Percentiles rank a stretch among this genome's conserved stretches.
These are phyloP conservation scores for Talaromyces ruber DNA, from an alignment of 495 filamentous ascomycete genomes.

Conservation along the genomic window DNA sequence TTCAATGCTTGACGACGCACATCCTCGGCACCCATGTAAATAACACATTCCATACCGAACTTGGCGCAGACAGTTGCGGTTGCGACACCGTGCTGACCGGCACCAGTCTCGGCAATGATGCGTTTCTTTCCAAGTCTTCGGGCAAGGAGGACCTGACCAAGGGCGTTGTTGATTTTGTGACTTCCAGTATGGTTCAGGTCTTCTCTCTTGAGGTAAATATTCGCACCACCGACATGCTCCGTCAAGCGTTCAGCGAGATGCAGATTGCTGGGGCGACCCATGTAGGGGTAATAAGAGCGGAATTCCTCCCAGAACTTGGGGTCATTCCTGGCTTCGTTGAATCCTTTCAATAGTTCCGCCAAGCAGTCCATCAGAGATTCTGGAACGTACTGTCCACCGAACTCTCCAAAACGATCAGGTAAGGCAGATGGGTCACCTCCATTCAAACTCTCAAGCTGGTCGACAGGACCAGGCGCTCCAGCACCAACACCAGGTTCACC, in stretches of 20 bases:
- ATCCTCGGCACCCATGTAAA: slow-evolving; percentile 96
- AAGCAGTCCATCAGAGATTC: slow-evolving; percentile 98
- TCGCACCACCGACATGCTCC: slow-evolving; percentile 79
- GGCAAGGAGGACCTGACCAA: slow-evolving; percentile 83
- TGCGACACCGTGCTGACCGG: slow-evolving; percentile 94
- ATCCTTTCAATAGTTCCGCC: slow-evolving; percentile 83
- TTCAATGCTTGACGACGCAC: slow-evolving; percentile 89
- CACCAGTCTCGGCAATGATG: slow-evolving; percentile 93
- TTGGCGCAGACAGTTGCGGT: slow-evolving; percentile 94
- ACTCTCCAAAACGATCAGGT: slow-evolving; percentile 88
- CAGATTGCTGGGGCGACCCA: slow-evolving; percentile 87
- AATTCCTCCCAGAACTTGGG: slow-evolving; percentile 96
- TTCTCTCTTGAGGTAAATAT: slow-evolving; percentile 92
- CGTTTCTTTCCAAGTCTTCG: slow-evolving; percentile 76
- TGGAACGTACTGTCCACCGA: slow-evolving; percentile 97
- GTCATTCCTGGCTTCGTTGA: slow-evolving; percentile 76
- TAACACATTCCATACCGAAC: slow-evolving; percentile 90
- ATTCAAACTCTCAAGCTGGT: slow-evolving; percentile 69
- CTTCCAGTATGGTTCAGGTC: slow-evolving; percentile 80
- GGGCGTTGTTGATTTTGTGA: slow-evolving; percentile 97
- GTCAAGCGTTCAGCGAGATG: slow-evolving; percentile 85
- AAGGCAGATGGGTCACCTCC: slow-evolving; percentile 44
- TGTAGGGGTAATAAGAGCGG: slow-evolving; percentile 93
- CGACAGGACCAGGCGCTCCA: slow-evolving; percentile 46
- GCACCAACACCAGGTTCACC: slow-evolving; percentile 41